phyloP scores from a whole-genome alignment of 192 early-diverging fungal genomes.

The Coemansia brasiliensis region DNA sequence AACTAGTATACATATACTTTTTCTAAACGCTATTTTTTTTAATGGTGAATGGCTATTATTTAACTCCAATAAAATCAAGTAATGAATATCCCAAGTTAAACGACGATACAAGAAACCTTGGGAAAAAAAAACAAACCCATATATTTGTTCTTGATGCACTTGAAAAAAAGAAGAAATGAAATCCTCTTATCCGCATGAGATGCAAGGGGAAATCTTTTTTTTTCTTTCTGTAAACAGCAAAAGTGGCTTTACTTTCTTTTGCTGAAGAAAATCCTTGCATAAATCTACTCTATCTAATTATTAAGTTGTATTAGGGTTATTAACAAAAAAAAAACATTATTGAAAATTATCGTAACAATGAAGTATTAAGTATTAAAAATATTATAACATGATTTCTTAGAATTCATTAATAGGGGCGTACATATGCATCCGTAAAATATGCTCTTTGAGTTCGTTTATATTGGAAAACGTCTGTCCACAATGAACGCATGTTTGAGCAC shows the following conservation, averaged over 20 bases:
- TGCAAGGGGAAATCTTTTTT: background rate
- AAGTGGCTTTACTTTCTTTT: background rate
- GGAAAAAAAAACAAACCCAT: too few species aligned
- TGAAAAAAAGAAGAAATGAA: too few species aligned
- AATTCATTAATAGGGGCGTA: constrained; percentile 1
- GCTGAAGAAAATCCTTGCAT: background rate
- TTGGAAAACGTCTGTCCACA: background rate
- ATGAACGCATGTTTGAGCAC: background rate
- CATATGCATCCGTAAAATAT: constrained; percentile 9
- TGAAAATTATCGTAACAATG: background rate
- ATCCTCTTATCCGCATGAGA: too few species aligned
- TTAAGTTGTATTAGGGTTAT: too few species aligned
- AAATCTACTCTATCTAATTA: background rate
- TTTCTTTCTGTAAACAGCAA: background rate
- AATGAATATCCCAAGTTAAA: too few species aligned
- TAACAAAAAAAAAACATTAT: background rate
- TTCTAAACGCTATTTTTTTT: too few species aligned
- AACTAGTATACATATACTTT: too few species aligned
- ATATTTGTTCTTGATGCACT: too few species aligned
- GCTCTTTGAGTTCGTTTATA: background rate
- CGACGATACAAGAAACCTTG: too few species aligned
- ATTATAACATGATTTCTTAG: background rate
- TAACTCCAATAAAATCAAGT: too few species aligned
- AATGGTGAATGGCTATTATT: too few species aligned
- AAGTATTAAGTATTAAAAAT: background rate